Evolutionary conservation across 2,329 filamentous ascomycete species (phyloP).

Genomic region (Venturia nashicola): DNA sequence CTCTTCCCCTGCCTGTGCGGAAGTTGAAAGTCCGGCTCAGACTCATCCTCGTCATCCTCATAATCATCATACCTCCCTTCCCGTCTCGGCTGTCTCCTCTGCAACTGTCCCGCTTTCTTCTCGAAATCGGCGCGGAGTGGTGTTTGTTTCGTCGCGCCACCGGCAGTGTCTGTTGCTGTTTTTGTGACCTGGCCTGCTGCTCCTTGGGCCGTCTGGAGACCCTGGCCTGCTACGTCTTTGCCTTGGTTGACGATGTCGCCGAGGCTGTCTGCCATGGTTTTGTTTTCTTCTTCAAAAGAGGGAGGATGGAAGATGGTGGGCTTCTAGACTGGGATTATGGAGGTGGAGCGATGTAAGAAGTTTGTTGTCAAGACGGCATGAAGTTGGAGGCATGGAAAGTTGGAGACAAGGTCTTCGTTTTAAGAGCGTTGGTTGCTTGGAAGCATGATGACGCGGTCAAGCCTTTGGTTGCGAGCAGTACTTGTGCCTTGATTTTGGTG

Average conservation of each 20-base stretch:
- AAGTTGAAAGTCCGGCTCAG: conserved; percentile 24
- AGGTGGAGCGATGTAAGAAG: background rate
- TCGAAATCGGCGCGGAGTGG: background rate
- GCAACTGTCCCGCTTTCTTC: background rate
- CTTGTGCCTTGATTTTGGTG: background rate
- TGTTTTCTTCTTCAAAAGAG: background rate
- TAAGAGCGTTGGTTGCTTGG: background rate
- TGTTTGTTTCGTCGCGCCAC: background rate
- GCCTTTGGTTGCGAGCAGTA: background rate
- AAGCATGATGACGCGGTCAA: conserved; percentile 1
- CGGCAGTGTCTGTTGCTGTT: background rate
- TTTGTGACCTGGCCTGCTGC: background rate
- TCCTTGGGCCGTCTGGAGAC: background rate
- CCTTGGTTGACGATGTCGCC: background rate
- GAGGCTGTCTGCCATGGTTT: background rate
- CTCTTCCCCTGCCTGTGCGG: conserved; percentile 12
- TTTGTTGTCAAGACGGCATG: background rate
- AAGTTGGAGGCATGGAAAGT: background rate
- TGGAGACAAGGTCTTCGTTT: background rate
- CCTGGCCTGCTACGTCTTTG: background rate
- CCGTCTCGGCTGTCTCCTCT: conserved; percentile 10
- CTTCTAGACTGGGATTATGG: background rate
- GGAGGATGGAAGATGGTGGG: background rate
- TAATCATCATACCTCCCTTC: conserved; percentile 14
- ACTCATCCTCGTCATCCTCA: conserved; percentile 17